Evolutionary conservation across 805 yeast genomes (phyloP).

Genomic region (Saturnispora saitoi): DNA sequence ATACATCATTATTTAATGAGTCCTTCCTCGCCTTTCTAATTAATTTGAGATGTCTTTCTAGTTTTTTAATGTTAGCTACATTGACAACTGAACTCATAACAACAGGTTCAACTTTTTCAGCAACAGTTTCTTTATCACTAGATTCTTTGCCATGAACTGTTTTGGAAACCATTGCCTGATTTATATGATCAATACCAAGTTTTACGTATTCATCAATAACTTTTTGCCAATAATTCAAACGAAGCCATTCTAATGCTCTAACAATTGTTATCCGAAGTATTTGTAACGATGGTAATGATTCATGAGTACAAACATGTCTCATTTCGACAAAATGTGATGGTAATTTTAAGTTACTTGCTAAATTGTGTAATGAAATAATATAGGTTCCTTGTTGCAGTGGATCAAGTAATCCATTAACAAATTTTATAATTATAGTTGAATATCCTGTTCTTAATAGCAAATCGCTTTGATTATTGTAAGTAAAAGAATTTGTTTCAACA

Average conservation of each 20-base stretch:
- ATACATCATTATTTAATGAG: constrained; percentile 29
- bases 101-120: neutral
- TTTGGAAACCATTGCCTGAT: neutral
- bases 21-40: constrained; percentile 44
- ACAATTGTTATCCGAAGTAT: constrained; percentile 52
- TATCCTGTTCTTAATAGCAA: constrained; percentile 43
- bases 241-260: constrained; percentile 69
- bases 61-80: constrained; percentile 5
- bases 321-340: constrained; percentile 84
- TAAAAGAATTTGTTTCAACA: neutral
- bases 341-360: constrained; percentile 61
- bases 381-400: constrained; percentile 71
- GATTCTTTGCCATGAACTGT: neutral
- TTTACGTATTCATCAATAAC: constrained; percentile 17
- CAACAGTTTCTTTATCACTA: neutral
- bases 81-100: neutral
- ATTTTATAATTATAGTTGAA: constrained; percentile 68
- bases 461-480: constrained; percentile 21
- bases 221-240: constrained; percentile 61
- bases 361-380: constrained; percentile 68
- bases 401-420: constrained; percentile 87
- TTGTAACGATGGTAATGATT: constrained; percentile 61
- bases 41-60: constrained; percentile 34
- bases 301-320: constrained; percentile 89
- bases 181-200: neutral